Evolutionary conservation across 2,329 filamentous ascomycete genomes (phyloP), one percentile per base, ranked within the genome.

Genomic region (Leptographium radiaticola): DNA sequence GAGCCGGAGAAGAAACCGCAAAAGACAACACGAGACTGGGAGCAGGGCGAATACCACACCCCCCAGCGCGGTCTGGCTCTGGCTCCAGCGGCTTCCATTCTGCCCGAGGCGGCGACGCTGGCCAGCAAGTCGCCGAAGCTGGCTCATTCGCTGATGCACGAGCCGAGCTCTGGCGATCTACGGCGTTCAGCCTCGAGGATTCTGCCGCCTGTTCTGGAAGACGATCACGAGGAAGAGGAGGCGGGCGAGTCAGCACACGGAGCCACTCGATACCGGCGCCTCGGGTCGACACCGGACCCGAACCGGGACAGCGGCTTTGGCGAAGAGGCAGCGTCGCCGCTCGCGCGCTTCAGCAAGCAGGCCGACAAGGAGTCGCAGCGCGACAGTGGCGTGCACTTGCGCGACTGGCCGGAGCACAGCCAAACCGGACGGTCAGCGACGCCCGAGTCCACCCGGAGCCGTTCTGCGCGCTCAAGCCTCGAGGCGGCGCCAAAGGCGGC

Each of bases 331-430:
- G 70, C 76, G 15, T 67, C 66, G 44, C 64, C 68, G 42, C 66
- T 67, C 51, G 31, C 45, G 12, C 40, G 52, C 12, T 34, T 38
- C 33, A 43, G 46, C 43, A 48, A 49, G 20, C 66, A 70, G 34
- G 61, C 65, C 34, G 15, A 42, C 13, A 33, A 45, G n/a, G 13
- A 31, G n/a, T 51, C 53, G 18, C 66, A 70, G 49, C 71, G 75
- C 45, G 79, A 83, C 60, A 82, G 79, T 63, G 78, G 76, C 31
- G 73, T 81, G 34, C 75, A 80, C 59, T 67, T 79, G 45, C 72
- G 71, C 25, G 75, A 79, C 36, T 25, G 30, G 47, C 25, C 47
- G 18, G 48, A 46, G 12, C 50, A 48, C 18, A 15, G 40, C 16
- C 13, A n/a, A 10, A n/a, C 11, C 31, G 13, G 40, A 4, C 39